Base-by-base conservation (phyloP, 2,329 filamentous ascomycete genomes). In the Penicillium paneum region DNA sequence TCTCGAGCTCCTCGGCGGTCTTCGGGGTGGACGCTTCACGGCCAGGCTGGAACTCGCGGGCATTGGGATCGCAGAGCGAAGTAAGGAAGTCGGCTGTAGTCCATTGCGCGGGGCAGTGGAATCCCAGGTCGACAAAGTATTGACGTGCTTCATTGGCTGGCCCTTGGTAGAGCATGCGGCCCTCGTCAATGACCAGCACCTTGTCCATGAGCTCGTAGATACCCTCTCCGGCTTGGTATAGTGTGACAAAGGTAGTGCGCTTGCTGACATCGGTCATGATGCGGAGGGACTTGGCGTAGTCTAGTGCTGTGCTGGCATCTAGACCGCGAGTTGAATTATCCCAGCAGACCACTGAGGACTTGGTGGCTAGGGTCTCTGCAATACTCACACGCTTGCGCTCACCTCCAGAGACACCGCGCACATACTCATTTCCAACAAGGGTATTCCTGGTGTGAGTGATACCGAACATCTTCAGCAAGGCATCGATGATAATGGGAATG, bases 261-360 rank as follows among this genome's bases (percentile, higher is more conserved):
- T 89, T 84, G 65, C 82, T 86, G 57, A 91, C 83, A 57, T 91
- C 87, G 3, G 90, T 92, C 83, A 91, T 89, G 55, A 86, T 81
- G 13, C 85, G 80, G 2, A 88, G 75, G 0, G 83, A 86, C 54
- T 85, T 86, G 10, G 86, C 87, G 63, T 90, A 93, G 65, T 92
- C 89, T 5, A 92, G 78, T 5, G 89, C 90, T 0, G 89, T 92
- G 1, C 85, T 89, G 1, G 88, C 86, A 67, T 94, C 89, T 0
- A 93, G 76, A n/a, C 90, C 90, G 44, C 89, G 79, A 0, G 89
- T 93, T 0, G 83, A 87, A 69, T 93, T 93, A 63, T 93, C 89
- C 87, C 88, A 92, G 58, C 85, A 87, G 32, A 89, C 84, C 1
- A 92, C 85, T 0, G 86, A 85, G 0, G 85, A 85, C 69, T 89